Evolutionary conservation across 345 rosid genomes (phyloP).

Genomic region (Pistacia vera): DNA sequence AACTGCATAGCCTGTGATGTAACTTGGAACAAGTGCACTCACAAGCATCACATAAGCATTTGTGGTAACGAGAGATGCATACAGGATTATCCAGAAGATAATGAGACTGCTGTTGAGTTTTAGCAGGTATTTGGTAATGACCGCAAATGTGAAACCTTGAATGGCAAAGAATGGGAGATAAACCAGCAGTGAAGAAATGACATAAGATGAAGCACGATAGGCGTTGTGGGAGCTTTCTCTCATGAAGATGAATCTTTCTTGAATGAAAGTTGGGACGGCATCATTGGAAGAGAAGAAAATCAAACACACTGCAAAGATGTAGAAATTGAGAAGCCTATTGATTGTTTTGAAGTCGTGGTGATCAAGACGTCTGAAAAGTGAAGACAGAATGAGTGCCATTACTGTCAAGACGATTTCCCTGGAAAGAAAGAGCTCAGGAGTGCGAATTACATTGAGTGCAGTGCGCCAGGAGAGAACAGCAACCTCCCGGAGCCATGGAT

Average conservation of each 20-base stretch:
- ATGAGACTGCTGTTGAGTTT: constrained; percentile 41
- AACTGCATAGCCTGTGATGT: constrained; percentile 63
- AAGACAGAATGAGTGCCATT: constrained; percentile 65
- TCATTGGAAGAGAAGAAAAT: constrained; percentile 76
- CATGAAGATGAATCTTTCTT: constrained; percentile 71
- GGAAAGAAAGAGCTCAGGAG: constrained; percentile 61
- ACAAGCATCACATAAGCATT: constrained; percentile 73
- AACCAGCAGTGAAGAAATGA: constrained; percentile 56
- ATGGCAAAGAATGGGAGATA: constrained; percentile 68
- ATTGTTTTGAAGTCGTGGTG: constrained; percentile 33
- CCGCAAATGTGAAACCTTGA: constrained; percentile 60
- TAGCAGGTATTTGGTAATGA: constrained; percentile 38
- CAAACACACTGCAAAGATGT: constrained; percentile 59
- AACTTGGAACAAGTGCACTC: constrained; percentile 67
- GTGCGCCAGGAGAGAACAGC: constrained; percentile 58
- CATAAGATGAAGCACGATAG: constrained; percentile 67
- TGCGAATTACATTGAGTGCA: constrained; percentile 48
- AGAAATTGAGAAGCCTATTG: constrained; percentile 61
- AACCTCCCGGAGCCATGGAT: constrained; percentile 67
- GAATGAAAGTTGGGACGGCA: constrained; percentile 71
- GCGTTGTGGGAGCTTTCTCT: constrained; percentile 70
- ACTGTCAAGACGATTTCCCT: constrained; percentile 58
- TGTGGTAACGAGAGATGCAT: constrained; percentile 56
- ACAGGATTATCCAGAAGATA: constrained; percentile 57
- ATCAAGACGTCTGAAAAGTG: constrained; percentile 46